Base-by-base conservation (phyloP, 208 protist species). In the Zelonia costaricensis region DNA sequence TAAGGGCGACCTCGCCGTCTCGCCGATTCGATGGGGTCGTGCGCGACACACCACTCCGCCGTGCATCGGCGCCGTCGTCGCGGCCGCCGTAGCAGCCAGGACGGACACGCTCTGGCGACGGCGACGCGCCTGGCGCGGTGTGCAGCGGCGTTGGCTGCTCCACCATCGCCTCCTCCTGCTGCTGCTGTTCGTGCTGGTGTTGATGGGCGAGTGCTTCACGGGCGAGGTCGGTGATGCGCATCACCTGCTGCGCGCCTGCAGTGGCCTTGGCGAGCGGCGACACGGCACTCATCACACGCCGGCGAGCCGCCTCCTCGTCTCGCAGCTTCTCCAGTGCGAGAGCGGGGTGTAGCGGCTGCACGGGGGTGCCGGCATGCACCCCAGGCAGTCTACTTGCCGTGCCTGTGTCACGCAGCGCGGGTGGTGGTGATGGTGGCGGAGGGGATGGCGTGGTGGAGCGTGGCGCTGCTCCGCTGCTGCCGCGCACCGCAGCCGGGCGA, bases 321-420 rank as follows among this genome's bases (percentile, higher is more conserved):
- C 74, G 56, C 35, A 82, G 59, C 44, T 73, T 35, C 40, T 82
- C 74, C 51, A 86, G 54, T 12, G 59, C 72, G 4, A 82, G 18
- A 1, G 71, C 62, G 22, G 68, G 68, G 53, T 78, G 73, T 25
- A 60, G 53, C 4, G 22, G 9, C 10, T 22, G 15, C 3, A 44
- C 9, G 52, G 49, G 44, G 20, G 46, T 35, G 46, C 46, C 46
- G n/a, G n/a, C n/a, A n/a, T n/a, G n/a, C n/a, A n/a, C n/a, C n/a
- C n/a, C n/a, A n/a, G n/a, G n/a, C n/a, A n/a, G n/a, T n/a, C n/a
- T n/a, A n/a, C n/a, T n/a, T n/a, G n/a, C n/a, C n/a, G n/a, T n/a
- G n/a, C n/a, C n/a, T n/a, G 7, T 23, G 31, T 49, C 16, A 23
- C 5, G 18, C 8, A 25, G 3, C 4, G 10, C 45, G 1, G 12